These are phyloP conservation scores for Calonectria fujianensis DNA, from an alignment of 2,329 filamentous ascomycete species.

Conservation along the genomic window DNA sequence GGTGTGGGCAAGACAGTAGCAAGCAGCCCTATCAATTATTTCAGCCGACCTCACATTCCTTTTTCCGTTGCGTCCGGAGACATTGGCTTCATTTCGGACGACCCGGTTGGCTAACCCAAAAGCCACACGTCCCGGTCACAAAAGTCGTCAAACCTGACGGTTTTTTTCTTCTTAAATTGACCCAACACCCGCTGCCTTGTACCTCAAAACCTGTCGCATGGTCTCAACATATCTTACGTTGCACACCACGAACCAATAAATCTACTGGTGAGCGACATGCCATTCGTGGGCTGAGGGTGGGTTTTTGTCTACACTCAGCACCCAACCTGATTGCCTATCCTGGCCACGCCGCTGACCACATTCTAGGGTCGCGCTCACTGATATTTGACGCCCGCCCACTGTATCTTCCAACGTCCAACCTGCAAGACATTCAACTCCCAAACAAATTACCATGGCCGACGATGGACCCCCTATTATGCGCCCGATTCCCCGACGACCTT, in stretches of 20 bases:
- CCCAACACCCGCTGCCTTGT: conserved; percentile 11
- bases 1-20: not conserved
- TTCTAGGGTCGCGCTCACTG: not conserved
- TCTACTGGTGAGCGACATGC: conserved; percentile 28
- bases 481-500: conserved; percentile 83
- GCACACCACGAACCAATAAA: not conserved
- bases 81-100: conserved; percentile 40
- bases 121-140: conserved; percentile 38
- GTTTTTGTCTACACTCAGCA: conserved; percentile 8
- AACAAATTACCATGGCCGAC: conserved; percentile 59
- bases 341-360: conserved; percentile 28
- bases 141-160: conserved; percentile 23
- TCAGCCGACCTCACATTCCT: conserved; percentile 19
- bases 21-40: not conserved
- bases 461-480: conserved; percentile 76
- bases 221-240: not conserved
- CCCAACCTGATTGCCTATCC: conserved; percentile 31
- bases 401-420: not conserved
- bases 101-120: conserved; percentile 47
- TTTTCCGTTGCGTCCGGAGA: conserved; percentile 22
- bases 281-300: conserved; percentile 33
- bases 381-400: not conserved
- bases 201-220: not conserved
- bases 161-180: conserved; percentile 13
- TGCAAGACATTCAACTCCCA: not conserved